A percentile compares a stretch with the other conserved stretches of the same genome.
These are phyloP conservation scores for Trichosanthes cucumerina DNA, from an alignment of 306 rosid genomes.

Conservation along the genomic window DNA sequence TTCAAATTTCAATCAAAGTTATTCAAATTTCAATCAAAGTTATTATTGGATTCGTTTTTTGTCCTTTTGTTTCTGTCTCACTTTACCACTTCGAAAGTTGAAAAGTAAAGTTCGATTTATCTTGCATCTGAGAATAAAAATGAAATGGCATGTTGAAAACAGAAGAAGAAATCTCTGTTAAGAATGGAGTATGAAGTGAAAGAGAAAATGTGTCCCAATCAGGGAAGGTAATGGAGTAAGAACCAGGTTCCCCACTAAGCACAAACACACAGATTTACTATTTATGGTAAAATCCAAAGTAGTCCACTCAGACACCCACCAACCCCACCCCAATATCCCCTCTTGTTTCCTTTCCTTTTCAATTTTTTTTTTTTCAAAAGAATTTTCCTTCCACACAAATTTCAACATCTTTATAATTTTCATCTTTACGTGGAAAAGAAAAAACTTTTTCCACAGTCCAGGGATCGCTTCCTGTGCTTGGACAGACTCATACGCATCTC, in stretches of 20 bases:
- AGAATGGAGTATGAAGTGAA: background rate
- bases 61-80: background rate
- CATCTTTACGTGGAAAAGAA: constrained; percentile 47
- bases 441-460: constrained; percentile 62
- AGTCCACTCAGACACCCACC: constrained; percentile 26
- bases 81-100: constrained; percentile 3
- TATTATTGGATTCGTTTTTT: constrained; percentile 1
- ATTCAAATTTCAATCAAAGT: background rate
- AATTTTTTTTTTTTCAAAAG: background rate
- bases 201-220: constrained; percentile 7
- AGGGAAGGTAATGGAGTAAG: constrained; percentile 19
- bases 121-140: background rate
- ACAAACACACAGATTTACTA: constrained; percentile 16
- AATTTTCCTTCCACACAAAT: background rate
- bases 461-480: constrained; percentile 42
- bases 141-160: background rate
- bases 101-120: background rate
- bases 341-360: constrained; percentile 19
- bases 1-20: background rate
- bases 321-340: constrained; percentile 12
- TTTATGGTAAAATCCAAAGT: constrained; percentile 20
- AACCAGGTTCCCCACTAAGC: constrained; percentile 32
- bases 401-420: constrained; percentile 30
- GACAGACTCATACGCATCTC: constrained; percentile 34
- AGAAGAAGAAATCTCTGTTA: background rate